Base-by-base conservation (phyloP, 176 grass and related monocot genomes). In the Rhynchospora tenuis region DNA sequence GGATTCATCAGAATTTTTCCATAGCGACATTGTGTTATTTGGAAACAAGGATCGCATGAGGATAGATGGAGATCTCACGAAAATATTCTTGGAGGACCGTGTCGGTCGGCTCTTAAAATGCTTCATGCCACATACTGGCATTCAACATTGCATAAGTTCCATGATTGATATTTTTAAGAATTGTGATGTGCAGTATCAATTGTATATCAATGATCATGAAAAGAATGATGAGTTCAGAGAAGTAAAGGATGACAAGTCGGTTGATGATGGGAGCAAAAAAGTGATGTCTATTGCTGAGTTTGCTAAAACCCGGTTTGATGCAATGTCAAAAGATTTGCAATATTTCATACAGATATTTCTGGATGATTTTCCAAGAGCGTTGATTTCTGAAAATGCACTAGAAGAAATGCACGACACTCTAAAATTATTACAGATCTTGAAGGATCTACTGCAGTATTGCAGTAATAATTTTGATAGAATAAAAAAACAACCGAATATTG, bases 1-100 rank as follows among this genome's bases (percentile, higher is more conserved):
- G 59, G 19, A 58, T 22, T 84, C 59, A 26, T 64, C 74, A 0
- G 5, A 48, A 6, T 78, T 80, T 3, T 87, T 46, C 0, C 45
- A 85, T 7, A 83, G 88, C 10, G 94, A 97, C 43, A 69, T 97
- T 2, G 57, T 97, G 1, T 16, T 93, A 46, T 92, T 94, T 8
- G 95, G 90, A 6, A 97, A 97, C 1, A 55, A 85, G 81, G 89
- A 84, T 5, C 73, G 88, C 15, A 89, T 97, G 87, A 60, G 7
- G 0, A 72, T 91, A 8, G 78, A 81, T 0, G 55, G n/a, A 6
- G 29, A 31, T 27, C 83, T 97, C 0, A 4, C 1, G 0, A 87
- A 80, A 19, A 83, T 94, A 2, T 97, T 97, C 47, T 11, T 97
- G 66, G 90, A 90, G 0, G 46, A 68, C 8, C 95, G 92, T 3